Evolutionary conservation across 2,329 filamentous ascomycete species (phyloP).

Genomic region (Claviceps fusiformis): DNA sequence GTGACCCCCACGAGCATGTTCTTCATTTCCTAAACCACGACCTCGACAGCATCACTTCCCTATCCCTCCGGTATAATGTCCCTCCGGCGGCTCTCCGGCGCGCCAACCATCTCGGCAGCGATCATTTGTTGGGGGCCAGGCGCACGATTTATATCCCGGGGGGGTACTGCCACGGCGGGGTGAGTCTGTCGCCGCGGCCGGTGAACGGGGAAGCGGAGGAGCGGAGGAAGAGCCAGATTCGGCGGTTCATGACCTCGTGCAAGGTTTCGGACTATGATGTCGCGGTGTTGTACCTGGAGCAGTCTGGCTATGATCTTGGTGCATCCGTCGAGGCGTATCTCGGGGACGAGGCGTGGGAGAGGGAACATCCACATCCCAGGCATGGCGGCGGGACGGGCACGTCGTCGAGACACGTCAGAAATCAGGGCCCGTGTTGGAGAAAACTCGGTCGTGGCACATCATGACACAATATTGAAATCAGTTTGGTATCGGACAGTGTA

Average conservation of each 20-base stretch:
- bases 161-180: slow-evolving; percentile 51
- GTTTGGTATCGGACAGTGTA: background rate
- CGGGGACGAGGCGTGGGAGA: slow-evolving; percentile 66
- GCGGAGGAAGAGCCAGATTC: slow-evolving; percentile 52
- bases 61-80: slow-evolving; percentile 60
- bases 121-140: slow-evolving; percentile 57
- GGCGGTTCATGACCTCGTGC: slow-evolving; percentile 66
- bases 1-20: slow-evolving; percentile 36
- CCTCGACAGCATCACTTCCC: slow-evolving; percentile 52
- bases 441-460: slow-evolving; percentile 7
- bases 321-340: slow-evolving; percentile 49
- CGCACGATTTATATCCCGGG: slow-evolving; percentile 60
- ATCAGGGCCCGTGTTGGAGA: slow-evolving; percentile 19
- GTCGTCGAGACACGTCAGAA: slow-evolving; percentile 16
- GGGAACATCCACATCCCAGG: slow-evolving; percentile 51
- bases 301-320: slow-evolving; percentile 52
- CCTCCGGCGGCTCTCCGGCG: slow-evolving; percentile 48
- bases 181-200: slow-evolving; percentile 55
- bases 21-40: slow-evolving; percentile 61
- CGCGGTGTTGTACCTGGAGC: slow-evolving; percentile 61
- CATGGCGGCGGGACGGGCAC: slow-evolving; percentile 9
- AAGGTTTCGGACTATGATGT: slow-evolving; percentile 68
- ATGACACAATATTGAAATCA: background rate
- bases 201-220: slow-evolving; percentile 65
- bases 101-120: slow-evolving; percentile 56